A percentile compares a stretch with the other conserved stretches of the same genome.
phyloP scores from a whole-genome alignment of 495 filamentous ascomycete genomes.

The Stereocaulon alpinum region DNA sequence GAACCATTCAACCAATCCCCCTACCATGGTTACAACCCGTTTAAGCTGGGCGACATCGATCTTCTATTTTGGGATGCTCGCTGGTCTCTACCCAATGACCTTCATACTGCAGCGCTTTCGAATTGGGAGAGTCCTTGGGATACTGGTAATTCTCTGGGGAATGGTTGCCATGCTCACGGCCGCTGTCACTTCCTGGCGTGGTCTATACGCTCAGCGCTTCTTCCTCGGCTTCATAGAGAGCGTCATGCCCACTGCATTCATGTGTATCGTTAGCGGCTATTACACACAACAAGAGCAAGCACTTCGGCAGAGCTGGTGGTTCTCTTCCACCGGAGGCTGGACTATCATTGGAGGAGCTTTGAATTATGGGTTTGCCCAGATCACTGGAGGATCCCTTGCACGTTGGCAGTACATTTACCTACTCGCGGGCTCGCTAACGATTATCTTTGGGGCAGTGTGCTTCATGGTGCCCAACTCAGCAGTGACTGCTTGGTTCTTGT shows the following conservation, averaged over 20 bases:
- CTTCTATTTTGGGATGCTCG: slow-evolving; percentile 73
- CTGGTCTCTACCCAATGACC: slow-evolving; percentile 62
- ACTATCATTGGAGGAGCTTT: slow-evolving; percentile 57
- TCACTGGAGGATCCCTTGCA: slow-evolving; percentile 41
- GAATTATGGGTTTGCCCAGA: slow-evolving; percentile 63
- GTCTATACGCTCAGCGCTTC: slow-evolving; percentile 60
- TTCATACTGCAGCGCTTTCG: slow-evolving; percentile 57
- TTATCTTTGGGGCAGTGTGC: slow-evolving; percentile 54
- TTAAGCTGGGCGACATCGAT: slow-evolving; percentile 66
- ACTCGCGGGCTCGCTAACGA: slow-evolving; percentile 51
- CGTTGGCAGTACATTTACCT: slow-evolving; percentile 64
- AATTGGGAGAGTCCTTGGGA: slow-evolving; percentile 50
- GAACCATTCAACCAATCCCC: slow-evolving; percentile 43
- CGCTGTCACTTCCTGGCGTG: slow-evolving; percentile 50
- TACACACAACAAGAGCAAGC: slow-evolving; percentile 62
- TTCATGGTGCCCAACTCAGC: slow-evolving; percentile 46
- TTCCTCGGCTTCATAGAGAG: slow-evolving; percentile 61
- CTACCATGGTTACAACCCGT: slow-evolving; percentile 48
- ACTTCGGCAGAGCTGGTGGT: slow-evolving; percentile 60
- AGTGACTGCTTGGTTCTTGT: slow-evolving; percentile 44
- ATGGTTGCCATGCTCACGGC: slow-evolving; percentile 58
- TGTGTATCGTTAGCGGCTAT: slow-evolving; percentile 52
- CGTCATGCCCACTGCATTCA: slow-evolving; percentile 59
- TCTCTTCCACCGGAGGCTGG: slow-evolving; percentile 53
- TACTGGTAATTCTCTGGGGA: slow-evolving; percentile 56